Percentiles rank a stretch among this genome's conserved stretches.
phyloP scores from a whole-genome alignment of 352 stramenopile genomes.

The Phytophthora megakarya region DNA sequence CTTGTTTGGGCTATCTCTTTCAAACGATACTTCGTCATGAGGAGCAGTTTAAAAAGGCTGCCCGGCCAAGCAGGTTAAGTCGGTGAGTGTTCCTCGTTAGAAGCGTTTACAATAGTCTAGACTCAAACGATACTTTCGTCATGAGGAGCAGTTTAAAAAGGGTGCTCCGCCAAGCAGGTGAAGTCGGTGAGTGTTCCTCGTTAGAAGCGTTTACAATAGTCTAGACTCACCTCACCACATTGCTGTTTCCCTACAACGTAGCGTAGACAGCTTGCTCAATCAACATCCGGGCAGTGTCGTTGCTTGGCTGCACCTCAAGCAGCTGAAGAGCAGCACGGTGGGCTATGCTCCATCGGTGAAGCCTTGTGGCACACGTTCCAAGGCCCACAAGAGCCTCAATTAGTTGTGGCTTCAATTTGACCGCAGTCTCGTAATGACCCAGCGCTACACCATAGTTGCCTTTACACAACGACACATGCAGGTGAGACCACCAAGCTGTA shows the following conservation, averaged over 20 bases:
- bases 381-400: conserved; percentile 75
- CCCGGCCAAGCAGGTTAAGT: too few species aligned
- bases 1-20: too few species aligned
- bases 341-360: conserved; percentile 64
- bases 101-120: not conserved
- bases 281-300: conserved; percentile 63
- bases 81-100: not conserved
- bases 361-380: conserved; percentile 71
- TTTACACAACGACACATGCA: conserved; percentile 15
- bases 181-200: not conserved
- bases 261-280: conserved; percentile 70
- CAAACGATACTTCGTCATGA: too few species aligned
- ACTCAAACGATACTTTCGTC: too few species aligned
- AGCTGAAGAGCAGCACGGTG: conserved; percentile 63
- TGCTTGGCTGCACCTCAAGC: conserved; percentile 64
- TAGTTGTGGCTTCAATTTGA: conserved; percentile 73
- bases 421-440: conserved; percentile 59
- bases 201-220: not conserved
- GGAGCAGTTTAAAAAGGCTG: too few species aligned
- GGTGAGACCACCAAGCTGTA: not conserved
- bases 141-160: too few species aligned
- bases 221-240: not conserved
- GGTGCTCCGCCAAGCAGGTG: too few species aligned
- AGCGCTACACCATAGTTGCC: conserved; percentile 59
- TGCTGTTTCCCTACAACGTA: conserved; percentile 38